Conservation (phyloP, 129 eudicot species). For the Kitagawia praeruptora region DNA sequence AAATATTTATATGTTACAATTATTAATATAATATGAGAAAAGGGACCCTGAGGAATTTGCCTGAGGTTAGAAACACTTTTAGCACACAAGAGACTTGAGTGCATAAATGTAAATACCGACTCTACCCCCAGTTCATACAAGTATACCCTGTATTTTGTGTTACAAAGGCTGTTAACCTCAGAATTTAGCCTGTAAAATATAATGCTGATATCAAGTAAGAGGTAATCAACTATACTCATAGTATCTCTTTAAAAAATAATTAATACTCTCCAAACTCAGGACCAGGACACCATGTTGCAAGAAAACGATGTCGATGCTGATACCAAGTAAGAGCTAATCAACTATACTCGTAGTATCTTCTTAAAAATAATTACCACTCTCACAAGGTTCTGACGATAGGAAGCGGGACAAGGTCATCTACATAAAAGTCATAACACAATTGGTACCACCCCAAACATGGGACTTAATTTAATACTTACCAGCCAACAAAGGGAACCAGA, state of each 20-base stretch:
- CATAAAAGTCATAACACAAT: background rate
- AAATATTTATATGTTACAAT: background rate
- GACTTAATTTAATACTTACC: constrained; percentile 35
- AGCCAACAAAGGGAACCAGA: constrained; percentile 97
- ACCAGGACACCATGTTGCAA: background rate
- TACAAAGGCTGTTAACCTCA: background rate
- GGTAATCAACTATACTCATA: background rate
- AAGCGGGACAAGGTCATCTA: background rate
- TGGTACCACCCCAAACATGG: constrained; percentile 11
- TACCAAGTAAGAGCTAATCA: background rate
- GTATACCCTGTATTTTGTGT: background rate
- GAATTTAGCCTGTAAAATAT: background rate
- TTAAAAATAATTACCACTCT: background rate
- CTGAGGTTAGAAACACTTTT: background rate
- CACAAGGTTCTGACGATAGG: background rate
- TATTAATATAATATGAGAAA: background rate
- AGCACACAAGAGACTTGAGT: background rate
- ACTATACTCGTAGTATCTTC: background rate
- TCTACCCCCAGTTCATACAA: background rate
- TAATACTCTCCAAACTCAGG: background rate
- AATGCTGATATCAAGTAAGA: background rate
- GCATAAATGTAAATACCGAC: background rate
- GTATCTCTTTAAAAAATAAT: background rate
- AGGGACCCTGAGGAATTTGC: background rate
- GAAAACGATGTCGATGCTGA: background rate